Conservation (phyloP, 129 eudicot species). For the Sambucus nigra region DNA sequence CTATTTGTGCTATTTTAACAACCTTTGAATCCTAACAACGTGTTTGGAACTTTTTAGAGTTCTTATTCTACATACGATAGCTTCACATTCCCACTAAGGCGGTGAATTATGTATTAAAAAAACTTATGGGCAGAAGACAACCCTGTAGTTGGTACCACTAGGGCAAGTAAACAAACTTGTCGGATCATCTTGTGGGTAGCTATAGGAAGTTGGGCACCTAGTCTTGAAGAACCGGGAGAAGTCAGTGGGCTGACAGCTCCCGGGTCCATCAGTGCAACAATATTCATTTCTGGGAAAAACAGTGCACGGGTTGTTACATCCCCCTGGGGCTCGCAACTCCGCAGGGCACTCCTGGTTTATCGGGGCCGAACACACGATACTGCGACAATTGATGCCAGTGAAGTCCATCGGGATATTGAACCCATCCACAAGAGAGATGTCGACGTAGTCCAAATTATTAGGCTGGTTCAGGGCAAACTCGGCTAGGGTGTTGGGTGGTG, state of each 20-base stretch:
- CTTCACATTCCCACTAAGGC: not conserved
- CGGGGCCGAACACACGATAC: slow-evolving; percentile 24
- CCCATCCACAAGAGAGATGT: slow-evolving; percentile 46
- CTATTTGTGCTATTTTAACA: not conserved
- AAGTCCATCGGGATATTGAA: slow-evolving; percentile 50
- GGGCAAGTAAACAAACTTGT: slow-evolving; percentile 12
- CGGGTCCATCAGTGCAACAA: slow-evolving; percentile 19
- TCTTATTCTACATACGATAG: not conserved
- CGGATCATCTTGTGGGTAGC: slow-evolving; percentile 19
- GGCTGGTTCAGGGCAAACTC: slow-evolving; percentile 37
- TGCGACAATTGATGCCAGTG: slow-evolving; percentile 16
- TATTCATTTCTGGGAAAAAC: slow-evolving; percentile 12
- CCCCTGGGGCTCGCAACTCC: slow-evolving; percentile 28
- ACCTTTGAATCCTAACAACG: not conserved
- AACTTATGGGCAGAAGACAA: slow-evolving; percentile 16
- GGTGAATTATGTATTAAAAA: not conserved
- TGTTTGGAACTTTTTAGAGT: not conserved
- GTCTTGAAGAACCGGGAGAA: slow-evolving; percentile 18
- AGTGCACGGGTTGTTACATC: slow-evolving; percentile 44
- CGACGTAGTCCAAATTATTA: slow-evolving; percentile 31
- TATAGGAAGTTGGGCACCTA: slow-evolving; percentile 20
- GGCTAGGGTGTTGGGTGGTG: slow-evolving; percentile 40
- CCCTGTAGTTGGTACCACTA: slow-evolving; percentile 11
- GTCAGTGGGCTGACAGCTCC: slow-evolving; percentile 10
- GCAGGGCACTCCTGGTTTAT: slow-evolving; percentile 33